Conservation (phyloP, 768 basidiomycete species). For the Russula emetica region DNA sequence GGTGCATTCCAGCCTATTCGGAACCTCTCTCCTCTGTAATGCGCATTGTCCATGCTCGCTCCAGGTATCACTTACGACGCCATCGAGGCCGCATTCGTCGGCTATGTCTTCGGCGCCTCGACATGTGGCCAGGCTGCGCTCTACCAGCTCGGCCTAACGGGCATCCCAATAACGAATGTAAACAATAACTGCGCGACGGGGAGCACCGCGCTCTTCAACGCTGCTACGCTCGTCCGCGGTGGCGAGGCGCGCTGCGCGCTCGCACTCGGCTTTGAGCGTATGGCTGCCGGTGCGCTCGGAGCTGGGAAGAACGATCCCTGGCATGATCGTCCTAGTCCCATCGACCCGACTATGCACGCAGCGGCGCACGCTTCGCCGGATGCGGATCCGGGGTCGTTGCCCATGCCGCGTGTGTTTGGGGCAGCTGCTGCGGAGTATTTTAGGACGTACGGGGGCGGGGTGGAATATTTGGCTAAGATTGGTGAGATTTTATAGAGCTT, state of each 20-base stretch:
- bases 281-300: conserved; percentile 69
- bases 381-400: conserved; percentile 59
- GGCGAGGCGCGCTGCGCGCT: conserved; percentile 70
- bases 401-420: conserved; percentile 68
- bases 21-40: neutral
- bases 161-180: conserved; percentile 80
- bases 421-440: conserved; percentile 75
- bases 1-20: conserved; percentile 38
- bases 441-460: conserved; percentile 61
- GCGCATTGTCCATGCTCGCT: neutral
- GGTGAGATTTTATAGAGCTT: conserved; percentile 40
- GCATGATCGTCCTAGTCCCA: conserved; percentile 50
- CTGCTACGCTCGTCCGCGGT: conserved; percentile 64
- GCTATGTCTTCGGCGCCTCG: conserved; percentile 78
- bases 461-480: conserved; percentile 71
- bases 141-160: conserved; percentile 78
- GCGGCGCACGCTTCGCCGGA: conserved; percentile 49
- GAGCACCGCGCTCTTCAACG: conserved; percentile 70
- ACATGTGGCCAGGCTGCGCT: conserved; percentile 76
- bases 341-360: conserved; percentile 42
- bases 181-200: conserved; percentile 89
- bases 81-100: conserved; percentile 68
- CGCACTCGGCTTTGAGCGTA: conserved; percentile 84
- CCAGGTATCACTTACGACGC: conserved; percentile 79
- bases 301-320: conserved; percentile 42